Base-by-base conservation (phyloP, 2,329 filamentous ascomycete species). In the Coniella vitis region DNA sequence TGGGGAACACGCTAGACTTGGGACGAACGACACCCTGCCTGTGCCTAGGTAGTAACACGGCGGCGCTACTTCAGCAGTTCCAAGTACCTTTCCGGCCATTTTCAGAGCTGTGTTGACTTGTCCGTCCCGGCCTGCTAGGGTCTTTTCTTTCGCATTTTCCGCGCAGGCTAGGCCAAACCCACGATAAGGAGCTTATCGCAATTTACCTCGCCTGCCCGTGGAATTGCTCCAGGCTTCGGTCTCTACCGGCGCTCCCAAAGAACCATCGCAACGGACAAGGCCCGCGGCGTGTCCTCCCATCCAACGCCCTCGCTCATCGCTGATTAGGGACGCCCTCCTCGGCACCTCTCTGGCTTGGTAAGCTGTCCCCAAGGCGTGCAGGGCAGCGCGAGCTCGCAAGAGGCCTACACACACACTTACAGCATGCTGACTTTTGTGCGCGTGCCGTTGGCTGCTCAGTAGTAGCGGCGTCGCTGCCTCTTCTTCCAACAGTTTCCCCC, bases 351-450 rank as follows among this genome's bases (percentile, higher is more conserved):
- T 34, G 20, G 45, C 20, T 29, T 35, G 9, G 45, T 47, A 16
- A 47, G 44, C 34, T 20, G 19, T 34, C 9, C 37, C 8, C 16
- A 8, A 20, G 20, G 21, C n/a, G 29, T 14, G 4, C 37, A 39
- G 10, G 12, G 37, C 22, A 14, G 7, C 14, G 12, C 21, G 41
- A 22, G 22, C 36, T 8, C 12, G n/a, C 21, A 4, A 13, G 16
- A 16, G 25, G 25, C 25, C 10, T 29, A 5, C 25, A 29, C 5
- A 29, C n/a, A n/a, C n/a, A n/a, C n/a, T 5, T 10, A 47, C 37
- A 41, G 29, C 37, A 34, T 25, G 45, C 38, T 47, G 45, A 47
- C 45, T 29, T 41, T n/a, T 9, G 29, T 41, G 37, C 37, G 44
- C 29, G 37, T 39, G 36, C 44, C 36, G 17, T n/a, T 34, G 16